Conservation (phyloP, 2,329 filamentous ascomycete species). For the Nigrospora oryzae region DNA sequence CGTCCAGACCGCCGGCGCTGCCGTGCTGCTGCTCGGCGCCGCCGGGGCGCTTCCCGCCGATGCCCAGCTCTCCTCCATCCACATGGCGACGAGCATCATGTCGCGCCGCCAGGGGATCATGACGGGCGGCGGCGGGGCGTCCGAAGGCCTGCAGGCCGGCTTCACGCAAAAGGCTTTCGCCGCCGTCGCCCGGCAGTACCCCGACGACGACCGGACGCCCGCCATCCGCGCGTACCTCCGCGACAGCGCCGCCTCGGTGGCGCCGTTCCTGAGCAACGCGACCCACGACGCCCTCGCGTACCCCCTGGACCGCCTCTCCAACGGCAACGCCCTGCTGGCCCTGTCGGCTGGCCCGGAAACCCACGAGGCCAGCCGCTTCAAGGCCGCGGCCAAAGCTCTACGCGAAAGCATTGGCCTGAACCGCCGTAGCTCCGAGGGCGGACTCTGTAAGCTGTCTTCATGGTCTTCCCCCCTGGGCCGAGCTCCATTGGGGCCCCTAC, state of each 20-base stretch:
- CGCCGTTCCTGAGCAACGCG: slow-evolving; percentile 16
- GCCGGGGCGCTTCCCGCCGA: neutral
- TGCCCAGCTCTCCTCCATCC: slow-evolving; percentile 8
- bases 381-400: slow-evolving; percentile 11
- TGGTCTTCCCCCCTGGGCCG: too few species aligned
- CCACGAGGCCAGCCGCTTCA: slow-evolving; percentile 3
- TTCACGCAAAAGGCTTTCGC: slow-evolving; percentile 21
- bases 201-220: slow-evolving; percentile 4
- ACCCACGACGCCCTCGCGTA: slow-evolving; percentile 15
- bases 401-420: slow-evolving; percentile 19
- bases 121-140: slow-evolving; percentile 17
- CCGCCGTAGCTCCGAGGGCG: slow-evolving; percentile 22
- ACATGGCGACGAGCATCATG: slow-evolving; percentile 23
- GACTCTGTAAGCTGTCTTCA: slow-evolving; percentile 12
- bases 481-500: too few species aligned
- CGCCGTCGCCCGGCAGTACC: slow-evolving; percentile 15
- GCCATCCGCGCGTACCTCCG: slow-evolving; percentile 12
- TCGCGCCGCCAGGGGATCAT: slow-evolving; percentile 21
- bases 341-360: slow-evolving; percentile 4
- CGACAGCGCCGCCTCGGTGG: slow-evolving; percentile 15
- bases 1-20: too few species aligned
- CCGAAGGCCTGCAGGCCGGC: slow-evolving; percentile 21
- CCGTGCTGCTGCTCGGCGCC: neutral
- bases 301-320: slow-evolving; percentile 22
- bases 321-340: slow-evolving; percentile 17